Percentiles rank a stretch among this genome's conserved stretches.
These are phyloP conservation scores for Phallus indusiatus DNA, from an alignment of 768 basidiomycete species.

Conservation along the genomic window DNA sequence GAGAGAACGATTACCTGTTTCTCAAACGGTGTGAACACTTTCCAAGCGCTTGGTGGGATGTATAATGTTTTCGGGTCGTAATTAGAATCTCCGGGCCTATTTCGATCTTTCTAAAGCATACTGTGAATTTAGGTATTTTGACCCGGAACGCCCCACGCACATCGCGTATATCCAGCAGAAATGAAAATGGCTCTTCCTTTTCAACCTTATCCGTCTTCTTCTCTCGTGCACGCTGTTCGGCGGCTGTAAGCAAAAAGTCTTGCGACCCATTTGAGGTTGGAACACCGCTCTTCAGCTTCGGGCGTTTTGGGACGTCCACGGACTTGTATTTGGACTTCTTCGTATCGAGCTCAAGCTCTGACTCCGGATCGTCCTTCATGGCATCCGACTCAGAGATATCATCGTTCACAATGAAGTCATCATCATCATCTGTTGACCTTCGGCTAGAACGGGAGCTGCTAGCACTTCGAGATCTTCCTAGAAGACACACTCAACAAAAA, in stretches of 20 bases:
- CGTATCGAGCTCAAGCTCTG: conserved; percentile 19
- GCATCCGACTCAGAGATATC: conserved; percentile 26
- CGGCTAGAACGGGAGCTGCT: conserved; percentile 54
- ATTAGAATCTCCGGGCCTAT: conserved; percentile 65
- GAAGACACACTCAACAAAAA: background rate
- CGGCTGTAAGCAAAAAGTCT: conserved; percentile 60
- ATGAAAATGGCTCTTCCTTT: conserved; percentile 65
- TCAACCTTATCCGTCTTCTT: conserved; percentile 80
- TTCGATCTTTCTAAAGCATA: conserved; percentile 60
- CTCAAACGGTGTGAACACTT: conserved; percentile 88
- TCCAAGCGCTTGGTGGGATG: conserved; percentile 72
- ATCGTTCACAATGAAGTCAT: conserved; percentile 62
- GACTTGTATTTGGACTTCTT: conserved; percentile 25
- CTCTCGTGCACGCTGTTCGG: conserved; percentile 64
- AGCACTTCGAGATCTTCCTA: conserved; percentile 41
- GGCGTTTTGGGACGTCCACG: conserved; percentile 16
- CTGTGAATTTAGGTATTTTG: background rate
- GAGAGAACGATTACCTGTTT: conserved; percentile 46
- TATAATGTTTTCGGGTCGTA: conserved; percentile 88
- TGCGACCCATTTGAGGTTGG: conserved; percentile 21
- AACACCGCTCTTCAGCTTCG: conserved; percentile 22
- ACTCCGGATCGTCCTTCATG: conserved; percentile 19
- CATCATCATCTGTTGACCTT: conserved; percentile 46
- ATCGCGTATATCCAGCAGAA: conserved; percentile 65
- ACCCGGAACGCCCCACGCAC: conserved; percentile 28